Evolutionary conservation across 805 yeast genomes (phyloP), one percentile per base, ranked within the genome.

Genomic region (Barnettozyma sucrosica): DNA sequence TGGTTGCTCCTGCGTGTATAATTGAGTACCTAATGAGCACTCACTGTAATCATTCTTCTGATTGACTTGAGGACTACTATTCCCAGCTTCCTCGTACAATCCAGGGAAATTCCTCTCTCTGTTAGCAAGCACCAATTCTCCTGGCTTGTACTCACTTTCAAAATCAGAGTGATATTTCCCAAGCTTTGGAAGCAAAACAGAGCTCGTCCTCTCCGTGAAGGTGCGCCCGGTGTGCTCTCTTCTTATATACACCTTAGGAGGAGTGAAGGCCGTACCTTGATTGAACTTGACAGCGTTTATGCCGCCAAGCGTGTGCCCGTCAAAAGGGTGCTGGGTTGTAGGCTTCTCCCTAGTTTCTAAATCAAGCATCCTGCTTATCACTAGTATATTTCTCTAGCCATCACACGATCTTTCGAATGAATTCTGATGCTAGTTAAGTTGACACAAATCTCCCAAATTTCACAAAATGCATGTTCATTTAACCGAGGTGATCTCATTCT

Each of bases 81-180:
- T 16, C 14, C 30, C 23, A 2, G 21, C 32, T 4, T 39, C 42
- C n/a, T 39, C 42, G 32, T 26, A 36, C n/a, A 25, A 40, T 14
- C 25, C 14, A 2, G 44, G 46, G 16, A 41, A 49, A 21, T 43
- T 30, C 6, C 26, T 23, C 33, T 24, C 13, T 38, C 56, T 47
- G n/a, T 51, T 53, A 7, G 36, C 41, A 11, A 43, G 36, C 2
- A 53, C 44, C 14, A 49, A 24, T 7, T 47, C 53, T 1, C 56
- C 55, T 19, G 48, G 38, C 10, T 20, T 36, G 40, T 41, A 40
- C 13, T 37, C 34, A 9, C 44, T 41, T 14, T 36, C 14, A 5
- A 21, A 10, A 7, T 19, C 10, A 24, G 26, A 16, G 32, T 26
- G 14, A 28, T 21, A 23, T 21, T 13, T 41, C n/a, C 16, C 5